Evolutionary conservation across 345 rosid species (phyloP).

Genomic region (Psidium guajava): DNA sequence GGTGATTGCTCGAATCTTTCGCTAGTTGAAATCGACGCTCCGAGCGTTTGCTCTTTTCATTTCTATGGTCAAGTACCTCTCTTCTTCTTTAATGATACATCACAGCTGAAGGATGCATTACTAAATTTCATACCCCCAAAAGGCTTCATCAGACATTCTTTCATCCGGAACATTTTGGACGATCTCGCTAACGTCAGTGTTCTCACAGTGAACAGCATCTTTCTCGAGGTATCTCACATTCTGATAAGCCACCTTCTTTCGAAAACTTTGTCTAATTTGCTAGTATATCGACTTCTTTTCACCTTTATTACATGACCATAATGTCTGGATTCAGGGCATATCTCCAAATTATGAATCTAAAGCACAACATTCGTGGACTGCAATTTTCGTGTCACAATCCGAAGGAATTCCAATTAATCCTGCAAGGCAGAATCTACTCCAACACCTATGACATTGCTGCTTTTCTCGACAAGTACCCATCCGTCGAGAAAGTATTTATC

Average conservation of each 20-base stretch:
- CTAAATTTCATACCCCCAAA: not conserved
- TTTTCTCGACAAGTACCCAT: slow-evolving; percentile 4
- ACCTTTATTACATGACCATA: not conserved
- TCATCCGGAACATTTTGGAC: not conserved
- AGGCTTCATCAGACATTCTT: not conserved
- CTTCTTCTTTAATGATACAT: not conserved
- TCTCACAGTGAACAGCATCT: slow-evolving; percentile 1
- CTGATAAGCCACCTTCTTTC: not conserved
- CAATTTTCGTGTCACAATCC: not conserved
- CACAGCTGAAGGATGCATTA: not conserved
- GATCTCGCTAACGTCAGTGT: not conserved
- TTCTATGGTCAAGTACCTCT: not conserved
- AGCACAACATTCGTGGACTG: not conserved
- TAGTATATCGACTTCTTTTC: not conserved
- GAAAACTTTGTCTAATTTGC: not conserved
- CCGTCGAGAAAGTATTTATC: slow-evolving; percentile 5
- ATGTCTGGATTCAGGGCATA: not conserved
- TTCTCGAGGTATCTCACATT: slow-evolving; percentile 10
- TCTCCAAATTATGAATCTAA: not conserved
- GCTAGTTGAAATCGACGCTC: not conserved
- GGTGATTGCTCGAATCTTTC: not conserved
- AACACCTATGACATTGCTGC: slow-evolving; percentile 3
- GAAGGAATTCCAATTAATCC: slow-evolving; percentile 12
- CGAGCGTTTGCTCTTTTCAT: not conserved
- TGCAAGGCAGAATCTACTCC: slow-evolving; percentile 5